These are phyloP conservation scores for Hypoxylon sp. DNA, from an alignment of 2,329 filamentous ascomycete species.

Conservation along the genomic window DNA sequence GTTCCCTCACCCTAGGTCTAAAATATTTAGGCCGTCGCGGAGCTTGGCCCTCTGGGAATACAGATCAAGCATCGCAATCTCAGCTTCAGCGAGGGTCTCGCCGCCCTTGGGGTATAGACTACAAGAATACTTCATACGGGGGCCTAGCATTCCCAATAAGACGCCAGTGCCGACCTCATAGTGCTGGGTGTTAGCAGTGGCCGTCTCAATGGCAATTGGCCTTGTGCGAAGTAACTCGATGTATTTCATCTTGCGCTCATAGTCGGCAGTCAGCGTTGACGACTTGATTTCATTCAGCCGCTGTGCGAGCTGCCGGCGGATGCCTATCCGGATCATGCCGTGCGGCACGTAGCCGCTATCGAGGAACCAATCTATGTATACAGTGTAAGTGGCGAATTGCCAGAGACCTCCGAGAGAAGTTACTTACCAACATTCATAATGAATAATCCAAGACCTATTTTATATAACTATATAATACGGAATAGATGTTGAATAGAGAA, in stretches of 20 bases:
- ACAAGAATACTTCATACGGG: slow-evolving; percentile 80
- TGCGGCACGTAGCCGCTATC: slow-evolving; percentile 77
- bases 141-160: slow-evolving; percentile 72
- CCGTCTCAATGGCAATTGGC: slow-evolving; percentile 78
- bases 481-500: slow-evolving; percentile 9
- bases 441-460: neutral
- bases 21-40: slow-evolving; percentile 71
- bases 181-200: slow-evolving; percentile 76
- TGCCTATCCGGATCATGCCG: slow-evolving; percentile 73
- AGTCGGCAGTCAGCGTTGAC: slow-evolving; percentile 66
- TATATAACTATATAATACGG: slow-evolving; percentile 4
- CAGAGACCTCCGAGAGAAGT: neutral
- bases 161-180: slow-evolving; percentile 80
- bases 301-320: slow-evolving; percentile 75
- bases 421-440: slow-evolving; percentile 42
- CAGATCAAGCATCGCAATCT: slow-evolving; percentile 74
- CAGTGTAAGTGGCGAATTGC: neutral
- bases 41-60: slow-evolving; percentile 74
- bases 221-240: slow-evolving; percentile 70
- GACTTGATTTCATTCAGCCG: slow-evolving; percentile 69
- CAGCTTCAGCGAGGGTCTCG: slow-evolving; percentile 75
- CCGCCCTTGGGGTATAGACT: slow-evolving; percentile 74
- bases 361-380: slow-evolving; percentile 71
- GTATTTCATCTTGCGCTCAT: slow-evolving; percentile 74
- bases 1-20: slow-evolving; percentile 70